phyloP scores from a whole-genome alignment of 225 moss, liverwort and hornwort species.

The Lunularia cruciata region DNA sequence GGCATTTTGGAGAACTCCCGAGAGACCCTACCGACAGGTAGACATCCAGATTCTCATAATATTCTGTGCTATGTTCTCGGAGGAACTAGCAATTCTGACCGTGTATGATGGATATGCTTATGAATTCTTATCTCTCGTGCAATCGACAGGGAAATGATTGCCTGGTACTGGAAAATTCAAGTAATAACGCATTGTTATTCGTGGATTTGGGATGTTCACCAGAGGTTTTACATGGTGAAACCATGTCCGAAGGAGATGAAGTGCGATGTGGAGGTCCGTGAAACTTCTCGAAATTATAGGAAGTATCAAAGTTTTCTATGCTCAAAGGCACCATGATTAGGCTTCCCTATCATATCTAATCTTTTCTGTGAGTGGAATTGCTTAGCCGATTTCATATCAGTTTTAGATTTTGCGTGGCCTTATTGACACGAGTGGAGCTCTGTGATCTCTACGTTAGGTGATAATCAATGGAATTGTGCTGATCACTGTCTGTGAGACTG shows the following conservation, averaged over 20 bases:
- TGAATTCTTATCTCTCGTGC: too few relatives aligned
- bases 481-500: not conserved
- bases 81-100: too few relatives aligned
- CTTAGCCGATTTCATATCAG: too few relatives aligned
- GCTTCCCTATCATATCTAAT: not conserved
- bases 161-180: too few relatives aligned
- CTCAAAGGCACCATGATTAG: not conserved
- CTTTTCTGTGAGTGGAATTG: not conserved
- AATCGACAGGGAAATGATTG: too few relatives aligned
- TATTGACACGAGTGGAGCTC: not conserved
- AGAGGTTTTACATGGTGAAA: constrained; percentile 89
- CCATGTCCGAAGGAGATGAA: constrained; percentile 94
- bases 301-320: not conserved
- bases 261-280: constrained; percentile 85
- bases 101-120: too few relatives aligned
- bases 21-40: constrained; percentile 95
- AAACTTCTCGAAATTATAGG: not conserved
- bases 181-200: too few relatives aligned
- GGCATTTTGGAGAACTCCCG: constrained; percentile 99
- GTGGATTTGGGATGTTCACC: constrained; percentile 16
- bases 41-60: not conserved
- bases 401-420: too few relatives aligned
- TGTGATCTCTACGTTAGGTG: not conserved
- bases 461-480: not conserved
- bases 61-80: too few relatives aligned